These are phyloP conservation scores for Carpinus viminea DNA, from an alignment of 306 rosid genomes.

Conservation along the genomic window DNA sequence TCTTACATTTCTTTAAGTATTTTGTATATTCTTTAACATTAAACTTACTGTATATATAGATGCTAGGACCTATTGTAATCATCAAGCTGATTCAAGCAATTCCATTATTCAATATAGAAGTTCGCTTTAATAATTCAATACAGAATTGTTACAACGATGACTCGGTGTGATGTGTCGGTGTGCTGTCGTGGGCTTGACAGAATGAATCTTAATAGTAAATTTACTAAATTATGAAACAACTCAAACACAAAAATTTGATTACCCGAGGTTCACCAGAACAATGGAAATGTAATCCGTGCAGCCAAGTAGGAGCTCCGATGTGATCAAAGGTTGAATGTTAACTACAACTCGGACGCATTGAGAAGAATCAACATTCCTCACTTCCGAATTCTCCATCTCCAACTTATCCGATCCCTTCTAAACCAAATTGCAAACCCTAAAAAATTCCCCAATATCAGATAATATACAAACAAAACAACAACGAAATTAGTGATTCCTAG, in stretches of 20 bases:
- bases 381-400: conserved; percentile 67
- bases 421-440: conserved; percentile 30
- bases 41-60: too few species aligned
- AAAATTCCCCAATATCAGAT: neutral
- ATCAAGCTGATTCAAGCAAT: too few species aligned
- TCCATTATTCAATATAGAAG: too few species aligned
- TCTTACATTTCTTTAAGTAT: too few species aligned
- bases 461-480: neutral
- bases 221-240: neutral
- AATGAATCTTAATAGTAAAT: too few species aligned
- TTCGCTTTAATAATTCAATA: too few species aligned
- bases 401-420: neutral
- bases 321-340: conserved; percentile 77
- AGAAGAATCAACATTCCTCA: conserved; percentile 43
- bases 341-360: conserved; percentile 87
- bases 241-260: neutral
- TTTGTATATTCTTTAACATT: too few species aligned
- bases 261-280: conserved; percentile 92
- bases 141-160: too few species aligned
- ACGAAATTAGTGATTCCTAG: neutral
- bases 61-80: too few species aligned
- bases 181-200: too few species aligned
- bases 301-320: conserved; percentile 77
- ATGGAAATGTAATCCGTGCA: conserved; percentile 89
- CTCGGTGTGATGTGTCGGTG: too few species aligned